A percentile compares a stretch with the other conserved stretches of the same genome.
Evolutionary conservation across 2,329 filamentous ascomycete species (phyloP).

Genomic region (Apiospora phragmitis): DNA sequence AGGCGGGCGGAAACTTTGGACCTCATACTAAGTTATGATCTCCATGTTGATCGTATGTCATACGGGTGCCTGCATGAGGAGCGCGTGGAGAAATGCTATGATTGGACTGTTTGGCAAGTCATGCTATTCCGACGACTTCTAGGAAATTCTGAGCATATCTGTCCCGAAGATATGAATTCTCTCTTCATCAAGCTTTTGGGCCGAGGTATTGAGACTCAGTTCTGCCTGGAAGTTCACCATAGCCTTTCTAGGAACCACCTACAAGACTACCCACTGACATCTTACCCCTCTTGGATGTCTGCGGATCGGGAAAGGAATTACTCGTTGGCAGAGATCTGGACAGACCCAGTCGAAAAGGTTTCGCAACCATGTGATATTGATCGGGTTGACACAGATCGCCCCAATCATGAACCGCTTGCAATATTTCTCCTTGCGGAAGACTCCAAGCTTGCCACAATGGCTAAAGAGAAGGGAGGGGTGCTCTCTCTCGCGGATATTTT

Average conservation of each 20-base stretch:
- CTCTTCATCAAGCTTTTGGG: neutral
- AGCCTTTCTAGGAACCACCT: neutral
- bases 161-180: neutral
- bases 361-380: rapidly evolving
- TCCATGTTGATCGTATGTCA: neutral
- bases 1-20: neutral
- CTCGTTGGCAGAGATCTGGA: neutral
- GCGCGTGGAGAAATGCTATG: neutral
- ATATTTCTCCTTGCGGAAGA: neutral
- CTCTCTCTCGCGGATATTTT: neutral
- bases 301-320: neutral
- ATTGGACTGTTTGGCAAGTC: neutral
- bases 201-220: neutral
- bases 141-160: neutral
- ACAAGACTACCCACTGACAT: neutral
- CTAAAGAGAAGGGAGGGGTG: neutral
- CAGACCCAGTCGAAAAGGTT: neutral
- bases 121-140: neutral
- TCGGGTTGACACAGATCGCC: neutral
- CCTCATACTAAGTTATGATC: neutral
- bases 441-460: neutral
- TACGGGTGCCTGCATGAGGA: neutral
- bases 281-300: neutral
- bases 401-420: neutral
- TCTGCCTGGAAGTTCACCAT: neutral